Evolutionary conservation across 2,329 filamentous ascomycete species (phyloP), one percentile per base, ranked within the genome.

Genomic region (Colletotrichum sidae): DNA sequence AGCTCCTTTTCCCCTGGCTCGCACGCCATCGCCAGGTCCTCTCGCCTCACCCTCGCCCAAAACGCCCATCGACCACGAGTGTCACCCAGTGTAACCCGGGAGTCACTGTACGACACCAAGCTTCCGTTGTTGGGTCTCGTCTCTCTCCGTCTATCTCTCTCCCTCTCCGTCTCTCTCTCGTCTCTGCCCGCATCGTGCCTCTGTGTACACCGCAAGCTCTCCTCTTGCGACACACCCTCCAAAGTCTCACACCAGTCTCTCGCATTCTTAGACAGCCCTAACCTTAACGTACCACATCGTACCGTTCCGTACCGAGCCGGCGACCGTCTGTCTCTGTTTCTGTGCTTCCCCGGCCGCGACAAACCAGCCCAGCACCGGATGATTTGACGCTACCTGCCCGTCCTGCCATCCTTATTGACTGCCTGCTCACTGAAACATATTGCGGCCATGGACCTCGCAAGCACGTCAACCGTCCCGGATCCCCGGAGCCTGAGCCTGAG

Each of bases 11-110:
- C 58, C 59, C 63, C 63, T 63, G 63, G 47, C 63, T 66, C 59
- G 64, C 64, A 67, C 64, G 64, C 60, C 64, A 67, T 67, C 64
- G 60, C 60, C 64, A 65, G 64, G 60, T 25, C 60, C 51, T 64
- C 64, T 67, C 51, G 45, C 60, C 64, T 67, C 64, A 67, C 64
- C 60, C 45, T 45, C 60, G 55, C 50, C 52, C 52, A 62, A 53
- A 57, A 57, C 63, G 44, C 41, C 47, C 25, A 34, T 33, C 58
- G 42, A n/a, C 47, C 35, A 59, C 56, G 17, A 53, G 25, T 50
- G 56, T 60, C 56, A 45, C 39, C 39, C 25, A n/a, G 44, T 46
- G 44, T 46, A n/a, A 61, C 58, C 55, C n/a, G 25, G 8, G 41
- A 56, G 52, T 65, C 47, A 65, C 62, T 62, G 11, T 55, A 55